Base-by-base conservation (phyloP, 2,329 filamentous ascomycete genomes). In the Huntiella bhutanensis region DNA sequence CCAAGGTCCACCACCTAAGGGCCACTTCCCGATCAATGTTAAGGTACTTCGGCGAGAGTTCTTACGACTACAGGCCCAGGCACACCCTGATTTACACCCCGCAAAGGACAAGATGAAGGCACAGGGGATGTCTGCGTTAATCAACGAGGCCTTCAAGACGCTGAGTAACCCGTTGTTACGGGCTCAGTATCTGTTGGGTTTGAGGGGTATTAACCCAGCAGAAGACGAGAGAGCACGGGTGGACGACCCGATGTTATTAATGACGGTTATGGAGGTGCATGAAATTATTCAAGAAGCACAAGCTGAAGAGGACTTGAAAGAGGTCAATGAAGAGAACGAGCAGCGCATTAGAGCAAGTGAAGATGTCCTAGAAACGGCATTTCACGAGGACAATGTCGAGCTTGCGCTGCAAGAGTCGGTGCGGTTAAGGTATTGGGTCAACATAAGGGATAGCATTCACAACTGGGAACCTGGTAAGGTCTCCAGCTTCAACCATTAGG, bases 131-230 rank as follows among this genome's bases (percentile, higher is more conserved):
- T 91, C 82, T 7, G 74, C 84, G 5, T 71, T 75, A 19, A 87
- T 96, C 60, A 96, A 96, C 67, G 80, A 86, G 53, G 91, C 91
- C 1, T 96, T 92, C 69, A 80, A 76, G 56, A 94, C 87, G 2
- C 72, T 98, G 1, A 66, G 73, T 43, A 75, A 80, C 54, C 87
- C 91, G 12, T 66, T 98, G 10, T 62, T 74, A 41, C 75, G 91
- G 17, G 87, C 88, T n/a, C 85, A 95, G 60, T 94, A 96, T 59
- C 65, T 96, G 4, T 71, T 96, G 3, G 64, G 80, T 50, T 70
- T 78, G 45, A 71, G 78, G 36, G 84, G 79, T 0, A 71, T 87
- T 15, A 83, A 94, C 57, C 76, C 91, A 0, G 77, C 76, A 1
- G 75, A 78, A 54, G 86, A 95, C 56, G 86, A 92, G 62, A 72